Evolutionary conservation across 2,329 filamentous ascomycete species (phyloP).

Genomic region (Karstenula rhodostoma): DNA sequence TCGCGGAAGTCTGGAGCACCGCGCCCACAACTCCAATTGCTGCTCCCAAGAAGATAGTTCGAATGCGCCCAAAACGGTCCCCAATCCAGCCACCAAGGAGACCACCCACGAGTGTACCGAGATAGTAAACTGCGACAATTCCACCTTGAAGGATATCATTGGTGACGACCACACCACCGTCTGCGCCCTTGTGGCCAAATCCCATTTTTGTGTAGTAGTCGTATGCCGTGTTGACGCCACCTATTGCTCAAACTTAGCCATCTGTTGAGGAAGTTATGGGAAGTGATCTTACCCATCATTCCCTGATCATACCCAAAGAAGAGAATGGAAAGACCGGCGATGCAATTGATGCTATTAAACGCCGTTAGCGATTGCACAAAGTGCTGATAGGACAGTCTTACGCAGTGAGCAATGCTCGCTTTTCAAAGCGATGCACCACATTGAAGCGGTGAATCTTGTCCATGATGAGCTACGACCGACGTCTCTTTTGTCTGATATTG

Average conservation of each 20-base stretch:
- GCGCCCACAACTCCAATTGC: slow-evolving; percentile 59
- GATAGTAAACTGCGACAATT: slow-evolving; percentile 45
- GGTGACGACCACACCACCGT: slow-evolving; percentile 33
- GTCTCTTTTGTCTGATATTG: not conserved
- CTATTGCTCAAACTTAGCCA: not conserved
- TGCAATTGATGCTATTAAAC: slow-evolving; percentile 32
- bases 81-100: slow-evolving; percentile 35
- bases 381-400: not conserved
- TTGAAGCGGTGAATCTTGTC: slow-evolving; percentile 37
- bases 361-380: not conserved
- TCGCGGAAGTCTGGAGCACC: slow-evolving; percentile 69
- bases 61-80: slow-evolving; percentile 38
- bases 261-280: not conserved
- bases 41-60: slow-evolving; percentile 37
- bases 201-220: slow-evolving; percentile 43
- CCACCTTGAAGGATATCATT: slow-evolving; percentile 41
- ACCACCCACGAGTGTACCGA: slow-evolving; percentile 38
- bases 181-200: slow-evolving; percentile 37
- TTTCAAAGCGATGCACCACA: slow-evolving; percentile 26
- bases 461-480: slow-evolving; percentile 21
- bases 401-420: slow-evolving; percentile 38
- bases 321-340: slow-evolving; percentile 41
- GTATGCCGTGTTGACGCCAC: slow-evolving; percentile 41
- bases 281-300: slow-evolving; percentile 34
- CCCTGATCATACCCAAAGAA: slow-evolving; percentile 47